Conservation (phyloP, 2,329 filamentous ascomycete species). For the Penicillium brasilianum region DNA sequence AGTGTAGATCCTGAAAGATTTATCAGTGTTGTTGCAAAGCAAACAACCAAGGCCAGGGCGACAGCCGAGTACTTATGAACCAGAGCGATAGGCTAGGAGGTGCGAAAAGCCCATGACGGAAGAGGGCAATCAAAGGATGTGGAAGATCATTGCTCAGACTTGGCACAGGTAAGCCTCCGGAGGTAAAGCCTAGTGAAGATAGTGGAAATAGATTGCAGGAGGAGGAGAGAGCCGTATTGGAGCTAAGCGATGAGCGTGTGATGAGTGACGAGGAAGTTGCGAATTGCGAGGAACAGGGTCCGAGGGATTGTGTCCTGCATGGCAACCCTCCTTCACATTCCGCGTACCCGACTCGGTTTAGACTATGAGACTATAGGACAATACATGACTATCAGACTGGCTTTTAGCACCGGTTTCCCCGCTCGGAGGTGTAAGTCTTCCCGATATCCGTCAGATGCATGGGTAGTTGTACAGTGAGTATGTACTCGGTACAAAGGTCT, state of each 20-base stretch:
- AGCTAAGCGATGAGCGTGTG: slow-evolving; percentile 25
- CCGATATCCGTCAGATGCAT: slow-evolving; percentile 5
- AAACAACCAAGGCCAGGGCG: slow-evolving; percentile 11
- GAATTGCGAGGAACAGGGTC: slow-evolving; percentile 3
- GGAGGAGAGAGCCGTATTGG: slow-evolving; percentile 19
- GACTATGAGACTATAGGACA: slow-evolving; percentile 1
- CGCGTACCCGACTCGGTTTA: slow-evolving; percentile 23
- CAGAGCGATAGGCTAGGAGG: background rate
- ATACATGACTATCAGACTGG: background rate
- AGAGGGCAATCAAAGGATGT: background rate
- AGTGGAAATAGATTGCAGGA: background rate
- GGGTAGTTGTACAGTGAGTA: background rate
- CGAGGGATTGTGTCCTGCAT: slow-evolving; percentile 20
- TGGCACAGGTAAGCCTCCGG: slow-evolving; percentile 12
- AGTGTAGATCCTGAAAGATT: slow-evolving; percentile 1
- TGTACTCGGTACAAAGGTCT: background rate
- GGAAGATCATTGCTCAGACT: slow-evolving; percentile 18
- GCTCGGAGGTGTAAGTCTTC: slow-evolving; percentile 15
- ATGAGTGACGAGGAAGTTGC: slow-evolving; percentile 19
- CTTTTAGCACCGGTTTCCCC: slow-evolving; percentile 11
- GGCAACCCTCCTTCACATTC: slow-evolving; percentile 9
- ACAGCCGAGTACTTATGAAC: slow-evolving; percentile 14
- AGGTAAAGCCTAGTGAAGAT: slow-evolving; percentile 4
- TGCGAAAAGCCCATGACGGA: slow-evolving; percentile 3
- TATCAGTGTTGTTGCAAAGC: background rate